Percentiles rank a stretch among this genome's conserved stretches.
phyloP scores from a whole-genome alignment of 164 flowering plant species.

The Aristolochia californica region DNA sequence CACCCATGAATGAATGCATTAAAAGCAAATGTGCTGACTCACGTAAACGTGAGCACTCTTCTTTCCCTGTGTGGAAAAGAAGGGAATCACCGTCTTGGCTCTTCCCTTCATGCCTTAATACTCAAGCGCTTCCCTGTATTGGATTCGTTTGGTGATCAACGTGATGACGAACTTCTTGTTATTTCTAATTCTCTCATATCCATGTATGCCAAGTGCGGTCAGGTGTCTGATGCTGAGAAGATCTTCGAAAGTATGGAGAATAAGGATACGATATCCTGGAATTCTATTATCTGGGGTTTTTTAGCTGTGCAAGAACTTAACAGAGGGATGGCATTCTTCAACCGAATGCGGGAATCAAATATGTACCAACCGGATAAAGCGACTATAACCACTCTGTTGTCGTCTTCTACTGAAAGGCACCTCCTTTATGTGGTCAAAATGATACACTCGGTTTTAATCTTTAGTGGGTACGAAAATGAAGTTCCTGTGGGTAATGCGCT shows the following conservation, averaged over 20 bases:
- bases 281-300: conserved; percentile 49
- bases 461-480: conserved; percentile 44
- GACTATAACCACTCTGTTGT: conserved; percentile 57
- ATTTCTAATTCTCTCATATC: conserved; percentile 65
- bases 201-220: conserved; percentile 46
- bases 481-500: conserved; percentile 71
- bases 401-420: conserved; percentile 36
- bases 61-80: conserved; percentile 49
- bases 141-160: not conserved
- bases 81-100: conserved; percentile 35
- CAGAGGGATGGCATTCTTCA: conserved; percentile 40
- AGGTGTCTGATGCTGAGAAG: conserved; percentile 27
- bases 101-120: conserved; percentile 62
- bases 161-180: conserved; percentile 15
- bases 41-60: conserved; percentile 26
- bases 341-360: conserved; percentile 27
- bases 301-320: conserved; percentile 26
- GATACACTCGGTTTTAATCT: conserved; percentile 51
- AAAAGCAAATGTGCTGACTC: conserved; percentile 8
- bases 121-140: conserved; percentile 29
- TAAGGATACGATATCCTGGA: conserved; percentile 77
- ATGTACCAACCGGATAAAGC: conserved; percentile 41
- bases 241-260: conserved; percentile 60
- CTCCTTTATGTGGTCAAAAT: conserved; percentile 20
- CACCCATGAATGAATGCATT: not conserved